Evolutionary conservation across 2,329 filamentous ascomycete species (phyloP), one percentile per base, ranked within the genome.

Genomic region (Pseudogymnoascus sp.): DNA sequence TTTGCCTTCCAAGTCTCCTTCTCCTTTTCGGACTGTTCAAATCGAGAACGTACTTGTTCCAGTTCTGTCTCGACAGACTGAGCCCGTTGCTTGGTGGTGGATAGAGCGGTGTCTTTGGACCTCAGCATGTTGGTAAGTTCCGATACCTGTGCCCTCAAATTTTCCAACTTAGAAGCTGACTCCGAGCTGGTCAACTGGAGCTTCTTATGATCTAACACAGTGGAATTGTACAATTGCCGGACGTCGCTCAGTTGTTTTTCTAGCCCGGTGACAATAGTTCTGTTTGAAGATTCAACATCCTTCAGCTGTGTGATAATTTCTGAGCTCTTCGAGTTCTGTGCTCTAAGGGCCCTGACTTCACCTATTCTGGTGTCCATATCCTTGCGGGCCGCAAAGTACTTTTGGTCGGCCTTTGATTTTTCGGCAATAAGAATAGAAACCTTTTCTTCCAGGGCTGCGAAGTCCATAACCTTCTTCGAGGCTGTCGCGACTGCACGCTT

Each of bases 381-480:
- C 73, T 96, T 97, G 81, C 96, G 92, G 7, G 92, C 91, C 1
- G 90, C 91, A 74, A 97, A 97, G 73, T 96, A 99, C 75, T 97
- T 97, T 72, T 97, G 93, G 71, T 99, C 94, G 1, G 93, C 93
- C 75, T 97, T 97, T 67, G 88, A 87, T 78, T 99, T 99, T 75
- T 99, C 92, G 0, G 91, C 90, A 41, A 84, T 85, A 19, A 95
- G 78, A 23, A 89, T 80, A 16, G 84, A 78, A 38, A 93, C 80
- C 65, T 88, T 89, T 63, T 96, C 92, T 76, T 97, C 92, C 71
- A 91, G 78, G 3, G 82, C 80, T 5, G 81, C 78, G 61, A 90
- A 85, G 65, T 96, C 92, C 69, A 88, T 83, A 35, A 96, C 86
- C 75, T 96, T 97, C 77, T 91, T 93, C 60, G 88, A 87, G 6